A percentile compares a stretch with the other conserved stretches of the same genome.
Conservation (phyloP, 2,329 filamentous ascomycete species). For the Lasiodiplodia sp. region DNA sequence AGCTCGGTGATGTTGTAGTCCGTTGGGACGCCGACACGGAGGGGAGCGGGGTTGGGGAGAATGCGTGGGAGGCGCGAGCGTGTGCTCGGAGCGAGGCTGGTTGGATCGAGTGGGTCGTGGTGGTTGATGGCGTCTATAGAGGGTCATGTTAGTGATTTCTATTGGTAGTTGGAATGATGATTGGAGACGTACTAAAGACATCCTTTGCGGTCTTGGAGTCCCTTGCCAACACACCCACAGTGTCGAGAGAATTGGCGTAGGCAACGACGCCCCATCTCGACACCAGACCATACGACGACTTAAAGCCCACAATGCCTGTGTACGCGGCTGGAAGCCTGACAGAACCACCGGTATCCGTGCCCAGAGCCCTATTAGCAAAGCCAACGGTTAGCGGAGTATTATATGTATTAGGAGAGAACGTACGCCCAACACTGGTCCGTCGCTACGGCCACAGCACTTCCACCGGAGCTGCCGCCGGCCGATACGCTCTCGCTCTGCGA, state of each 20-base stretch:
- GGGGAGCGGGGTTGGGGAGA: conserved; percentile 22
- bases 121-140: conserved; percentile 60
- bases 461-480: conserved; percentile 85
- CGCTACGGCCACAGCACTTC: conserved; percentile 85
- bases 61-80: conserved; percentile 54
- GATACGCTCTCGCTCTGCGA: conserved; percentile 63
- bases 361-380: conserved; percentile 66
- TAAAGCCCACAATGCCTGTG: conserved; percentile 82
- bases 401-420: conserved; percentile 37
- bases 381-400: conserved; percentile 30
- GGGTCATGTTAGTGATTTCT: neutral
- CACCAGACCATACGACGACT: conserved; percentile 88
- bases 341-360: conserved; percentile 92
- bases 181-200: conserved; percentile 45
- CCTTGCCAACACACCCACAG: conserved; percentile 77
- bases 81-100: conserved; percentile 66
- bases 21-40: conserved; percentile 65
- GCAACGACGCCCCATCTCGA: conserved; percentile 87
- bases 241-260: conserved; percentile 93
- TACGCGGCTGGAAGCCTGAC: conserved; percentile 89
- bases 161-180: too few relatives aligned
- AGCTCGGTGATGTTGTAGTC: conserved; percentile 93
- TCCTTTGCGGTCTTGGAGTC: conserved; percentile 56
- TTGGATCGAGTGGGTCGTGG: conserved; percentile 77
- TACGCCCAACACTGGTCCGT: conserved; percentile 67